Evolutionary conservation across 441 rosid species (phyloP).

Genomic region (Populus hybrid): DNA sequence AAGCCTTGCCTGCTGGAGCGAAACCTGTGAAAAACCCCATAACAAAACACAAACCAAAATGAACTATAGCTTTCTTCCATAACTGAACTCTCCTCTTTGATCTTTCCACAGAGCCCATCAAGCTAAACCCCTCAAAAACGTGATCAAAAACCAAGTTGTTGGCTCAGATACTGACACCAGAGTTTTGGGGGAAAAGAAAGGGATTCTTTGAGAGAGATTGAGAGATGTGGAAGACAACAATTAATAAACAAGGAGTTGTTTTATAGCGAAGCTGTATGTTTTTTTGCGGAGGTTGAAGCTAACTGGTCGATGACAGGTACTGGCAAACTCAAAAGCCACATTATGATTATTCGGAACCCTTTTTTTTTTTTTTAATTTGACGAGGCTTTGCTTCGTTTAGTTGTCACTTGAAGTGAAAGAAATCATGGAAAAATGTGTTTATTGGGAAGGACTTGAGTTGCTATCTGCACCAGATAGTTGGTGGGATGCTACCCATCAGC

Average conservation of each 20-base stretch:
- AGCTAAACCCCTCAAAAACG: not conserved
- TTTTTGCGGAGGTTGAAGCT: constrained; percentile 19
- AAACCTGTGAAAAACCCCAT: constrained; percentile 93
- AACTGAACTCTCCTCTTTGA: constrained; percentile 74
- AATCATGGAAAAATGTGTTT: constrained; percentile 15
- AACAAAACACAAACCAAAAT: constrained; percentile 79
- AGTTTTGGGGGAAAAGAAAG: not conserved
- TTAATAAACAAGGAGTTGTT: not conserved
- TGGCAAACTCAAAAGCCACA: constrained; percentile 23
- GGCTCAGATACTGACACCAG: not conserved
- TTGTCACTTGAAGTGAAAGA: constrained; percentile 46
- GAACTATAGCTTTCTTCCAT: constrained; percentile 84
- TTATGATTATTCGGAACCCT: not conserved
- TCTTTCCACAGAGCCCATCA: constrained; percentile 59
- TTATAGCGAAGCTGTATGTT: not conserved
- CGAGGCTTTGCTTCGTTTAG: constrained; percentile 30
- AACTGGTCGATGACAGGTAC: constrained; percentile 28
- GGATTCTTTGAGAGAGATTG: not conserved
- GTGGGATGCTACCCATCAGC: constrained; percentile 50
- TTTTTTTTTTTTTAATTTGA: constrained; percentile 3
- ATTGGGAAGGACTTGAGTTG: constrained; percentile 9
- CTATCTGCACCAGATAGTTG: constrained; percentile 50
- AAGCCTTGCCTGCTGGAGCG: constrained; percentile 59
- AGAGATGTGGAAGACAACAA: not conserved
- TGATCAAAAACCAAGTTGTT: not conserved